These are phyloP conservation scores for Maudiozyma humilis DNA, from an alignment of 1,139 yeast species.

Conservation along the genomic window DNA sequence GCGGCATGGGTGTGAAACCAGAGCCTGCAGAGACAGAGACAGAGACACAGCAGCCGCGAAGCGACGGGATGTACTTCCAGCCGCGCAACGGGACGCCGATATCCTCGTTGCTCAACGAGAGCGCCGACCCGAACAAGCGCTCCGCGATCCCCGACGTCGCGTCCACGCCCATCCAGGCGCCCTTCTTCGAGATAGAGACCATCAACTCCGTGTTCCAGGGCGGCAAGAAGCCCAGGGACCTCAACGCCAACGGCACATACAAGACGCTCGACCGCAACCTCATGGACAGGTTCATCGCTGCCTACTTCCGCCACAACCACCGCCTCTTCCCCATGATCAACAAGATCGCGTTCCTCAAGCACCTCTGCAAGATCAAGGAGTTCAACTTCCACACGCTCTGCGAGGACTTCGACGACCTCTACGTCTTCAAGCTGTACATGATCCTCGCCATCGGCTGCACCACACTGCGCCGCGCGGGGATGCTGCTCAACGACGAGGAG, in stretches of 20 bases:
- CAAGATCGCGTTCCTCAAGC: slow-evolving; percentile 33
- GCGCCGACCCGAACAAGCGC: too few relatives aligned
- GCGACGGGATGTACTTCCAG: not conserved
- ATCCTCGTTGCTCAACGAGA: not conserved
- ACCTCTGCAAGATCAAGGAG: slow-evolving; percentile 31
- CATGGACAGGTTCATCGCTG: slow-evolving; percentile 33
- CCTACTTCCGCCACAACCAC: slow-evolving; percentile 39
- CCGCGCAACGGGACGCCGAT: not conserved
- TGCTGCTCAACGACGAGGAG: slow-evolving; percentile 31
- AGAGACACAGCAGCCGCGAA: too few relatives aligned
- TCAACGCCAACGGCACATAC: slow-evolving; percentile 17
- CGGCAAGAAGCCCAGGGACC: slow-evolving; percentile 22
- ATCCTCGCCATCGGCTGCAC: slow-evolving; percentile 44
- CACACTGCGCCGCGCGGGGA: slow-evolving; percentile 37
- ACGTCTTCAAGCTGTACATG: slow-evolving; percentile 40
- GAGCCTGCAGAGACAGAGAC: too few relatives aligned
- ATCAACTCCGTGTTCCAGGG: slow-evolving; percentile 27
- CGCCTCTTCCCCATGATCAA: slow-evolving; percentile 39
- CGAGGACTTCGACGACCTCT: slow-evolving; percentile 21
- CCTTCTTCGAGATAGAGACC: slow-evolving; percentile 25
- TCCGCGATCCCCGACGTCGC: too few relatives aligned
- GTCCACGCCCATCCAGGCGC: slow-evolving; percentile 27
- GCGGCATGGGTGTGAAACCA: too few relatives aligned
- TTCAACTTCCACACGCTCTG: slow-evolving; percentile 20
- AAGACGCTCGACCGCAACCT: slow-evolving; percentile 22